phyloP scores from a whole-genome alignment of 225 moss, liverwort and hornwort genomes.

The Lunularia cruciata region DNA sequence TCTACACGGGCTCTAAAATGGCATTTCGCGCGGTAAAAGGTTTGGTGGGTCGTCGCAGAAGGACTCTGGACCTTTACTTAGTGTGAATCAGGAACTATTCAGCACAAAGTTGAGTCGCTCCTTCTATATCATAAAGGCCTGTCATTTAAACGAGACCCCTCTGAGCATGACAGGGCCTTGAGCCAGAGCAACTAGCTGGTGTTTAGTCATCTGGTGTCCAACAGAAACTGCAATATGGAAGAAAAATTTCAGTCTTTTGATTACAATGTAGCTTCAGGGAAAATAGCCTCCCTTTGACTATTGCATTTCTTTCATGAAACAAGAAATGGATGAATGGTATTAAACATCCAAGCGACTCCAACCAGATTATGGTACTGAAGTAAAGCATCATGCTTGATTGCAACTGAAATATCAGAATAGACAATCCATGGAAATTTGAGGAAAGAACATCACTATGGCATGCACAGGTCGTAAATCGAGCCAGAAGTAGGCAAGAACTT shows the following conservation, averaged over 20 bases:
- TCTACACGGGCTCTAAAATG: no score
- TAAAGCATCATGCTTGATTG: neutral
- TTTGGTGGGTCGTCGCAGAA: no score
- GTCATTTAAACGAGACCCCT: neutral
- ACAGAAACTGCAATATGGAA: conserved; percentile 22
- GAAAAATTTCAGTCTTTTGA: neutral
- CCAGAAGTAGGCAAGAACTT: neutral
- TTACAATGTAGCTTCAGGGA: neutral
- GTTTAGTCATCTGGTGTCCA: conserved; percentile 31
- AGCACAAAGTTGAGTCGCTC: no score
- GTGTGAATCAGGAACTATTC: no score
- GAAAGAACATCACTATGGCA: neutral
- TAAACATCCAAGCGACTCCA: no score
- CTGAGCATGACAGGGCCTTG: conserved; percentile 6
- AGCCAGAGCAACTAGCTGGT: conserved; percentile 28
- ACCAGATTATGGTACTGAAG: neutral
- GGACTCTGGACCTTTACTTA: no score
- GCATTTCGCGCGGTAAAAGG: no score
- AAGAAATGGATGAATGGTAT: neutral
- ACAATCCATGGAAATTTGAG: neutral
- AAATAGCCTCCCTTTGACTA: no score
- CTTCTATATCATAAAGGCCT: neutral
- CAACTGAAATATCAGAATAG: no score
- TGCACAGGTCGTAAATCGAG: neutral
- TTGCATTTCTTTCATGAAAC: neutral